Base-by-base conservation (phyloP, 2,329 filamentous ascomycete species). In the Penicillium sp. region DNA sequence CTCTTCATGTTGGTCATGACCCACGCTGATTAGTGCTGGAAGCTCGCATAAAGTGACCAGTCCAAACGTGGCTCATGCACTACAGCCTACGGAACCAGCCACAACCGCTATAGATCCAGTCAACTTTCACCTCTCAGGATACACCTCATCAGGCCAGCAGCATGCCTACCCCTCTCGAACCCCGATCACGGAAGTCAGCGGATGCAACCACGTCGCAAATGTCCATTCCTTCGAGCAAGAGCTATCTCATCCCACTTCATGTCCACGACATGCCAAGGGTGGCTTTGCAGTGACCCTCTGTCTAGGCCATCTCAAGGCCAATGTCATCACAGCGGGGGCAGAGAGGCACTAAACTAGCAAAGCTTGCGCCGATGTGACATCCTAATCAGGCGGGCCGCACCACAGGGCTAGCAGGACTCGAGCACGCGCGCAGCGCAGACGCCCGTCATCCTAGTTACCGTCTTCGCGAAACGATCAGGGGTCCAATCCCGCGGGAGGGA, bases 401-500 rank as follows among this genome's bases (percentile, higher is more conserved):
- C 51, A 54, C 35, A 40, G 35, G 51, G 33, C 51, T 54, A 28
- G 12, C 19, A 54, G 33, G 15, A 40, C 22, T 54, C 30, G 37
- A 49, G 49, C 55, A 57, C 56, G 30, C 55, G 50, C 40, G 47
- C 38, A 53, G 15, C 38, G 30, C 47, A 54, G 45, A 53, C 38
- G 33, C 47, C 37, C 30, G 30, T 54, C 51, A 26, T 54, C 13
- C 19, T 10, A 40, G 35, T 53, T 40, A 12, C n/a, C 19, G 37
- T 51, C 26, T 53, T 33, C 26, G 12, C 24, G 30, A 55, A 58
- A 42, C 33, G 12, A 42, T 26, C 22, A n/a, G 24, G 57, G 44
- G 53, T 24, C 13, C n/a, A 53, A 65, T 63, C 58, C 55, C 59
- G 55, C 53, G 56, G 51, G 49, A 63, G 22, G 24, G 38, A 40